These are phyloP conservation scores for Prinsepia uniflora DNA, from an alignment of 306 rosid genomes.

Conservation along the genomic window DNA sequence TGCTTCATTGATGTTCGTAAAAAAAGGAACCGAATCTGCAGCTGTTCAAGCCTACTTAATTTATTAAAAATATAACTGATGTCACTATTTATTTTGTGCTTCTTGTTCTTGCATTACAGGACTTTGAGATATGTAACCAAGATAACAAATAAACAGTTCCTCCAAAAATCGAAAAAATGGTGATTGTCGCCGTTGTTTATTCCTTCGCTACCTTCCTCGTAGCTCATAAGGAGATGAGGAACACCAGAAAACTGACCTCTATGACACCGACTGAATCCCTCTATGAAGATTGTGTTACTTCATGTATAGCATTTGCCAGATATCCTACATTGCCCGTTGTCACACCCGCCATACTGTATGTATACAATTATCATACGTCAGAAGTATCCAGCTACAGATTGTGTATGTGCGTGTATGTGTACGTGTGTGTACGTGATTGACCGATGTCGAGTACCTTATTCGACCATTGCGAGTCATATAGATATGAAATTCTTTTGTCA, in stretches of 20 bases:
- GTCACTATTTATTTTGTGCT: not conserved
- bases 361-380: not conserved
- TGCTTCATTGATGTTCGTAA: too few species aligned
- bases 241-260: not conserved
- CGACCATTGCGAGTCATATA: slow-evolving; percentile 96
- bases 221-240: not conserved
- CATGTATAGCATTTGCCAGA: slow-evolving; percentile 85
- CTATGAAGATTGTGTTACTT: slow-evolving; percentile 65
- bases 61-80: not conserved
- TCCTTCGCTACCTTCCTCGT: not conserved
- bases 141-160: not conserved
- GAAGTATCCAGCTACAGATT: not conserved
- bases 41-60: too few species aligned
- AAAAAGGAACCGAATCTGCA: too few species aligned
- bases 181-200: slow-evolving; percentile 15
- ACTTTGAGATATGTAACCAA: not conserved
- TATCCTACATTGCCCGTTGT: slow-evolving; percentile 73
- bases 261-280: not conserved
- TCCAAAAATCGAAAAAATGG: not conserved
- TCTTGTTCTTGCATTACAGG: slow-evolving; percentile 9
- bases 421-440: not conserved
- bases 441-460: slow-evolving; percentile 51
- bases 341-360: slow-evolving; percentile 89
- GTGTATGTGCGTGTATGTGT: not conserved
- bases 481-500: slow-evolving; percentile 78